A percentile compares a stretch with the other conserved stretches of the same genome.
Conservation (phyloP, 1,284 basidiomycete genomes). For the Cryptococcus sp. region DNA sequence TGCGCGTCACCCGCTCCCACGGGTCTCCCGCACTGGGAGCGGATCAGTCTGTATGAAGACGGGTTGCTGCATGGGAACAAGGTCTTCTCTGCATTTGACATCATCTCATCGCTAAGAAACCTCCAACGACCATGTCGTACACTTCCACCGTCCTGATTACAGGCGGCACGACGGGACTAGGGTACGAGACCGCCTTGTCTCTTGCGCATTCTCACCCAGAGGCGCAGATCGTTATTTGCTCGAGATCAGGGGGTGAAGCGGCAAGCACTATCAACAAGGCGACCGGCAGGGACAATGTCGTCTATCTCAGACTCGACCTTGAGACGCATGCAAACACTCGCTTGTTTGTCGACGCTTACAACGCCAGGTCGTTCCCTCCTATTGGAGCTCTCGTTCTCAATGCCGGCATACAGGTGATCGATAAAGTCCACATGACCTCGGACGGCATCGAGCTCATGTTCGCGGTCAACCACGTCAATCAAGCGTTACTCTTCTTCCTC, state of each 20-base stretch:
- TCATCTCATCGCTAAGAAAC: no score
- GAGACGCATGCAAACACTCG: constrained; percentile 10
- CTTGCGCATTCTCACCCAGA: constrained; percentile 13
- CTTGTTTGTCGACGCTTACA: constrained; percentile 10
- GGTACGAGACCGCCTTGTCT: constrained; percentile 13
- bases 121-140: constrained; percentile 10
- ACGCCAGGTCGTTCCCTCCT: constrained; percentile 8
- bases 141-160: constrained; percentile 23
- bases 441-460: constrained; percentile 23
- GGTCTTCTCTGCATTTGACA: no score
- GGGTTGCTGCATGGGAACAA: no score
- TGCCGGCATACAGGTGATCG: constrained; percentile 7
- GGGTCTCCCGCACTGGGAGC: no score
- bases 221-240: constrained; percentile 11
- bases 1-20: no score
- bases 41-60: no score
- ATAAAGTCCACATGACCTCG: constrained; percentile 3
- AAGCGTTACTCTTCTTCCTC: constrained; percentile 29
- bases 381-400: constrained; percentile 13
- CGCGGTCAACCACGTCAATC: constrained; percentile 28
- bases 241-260: background rate
- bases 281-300: constrained; percentile 11
- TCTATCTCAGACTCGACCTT: constrained; percentile 15
- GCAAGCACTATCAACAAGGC: constrained; percentile 4
- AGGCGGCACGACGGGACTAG: constrained; percentile 20